Evolutionary conservation across 768 basidiomycete genomes (phyloP).

Genomic region (Imleria badia): DNA sequence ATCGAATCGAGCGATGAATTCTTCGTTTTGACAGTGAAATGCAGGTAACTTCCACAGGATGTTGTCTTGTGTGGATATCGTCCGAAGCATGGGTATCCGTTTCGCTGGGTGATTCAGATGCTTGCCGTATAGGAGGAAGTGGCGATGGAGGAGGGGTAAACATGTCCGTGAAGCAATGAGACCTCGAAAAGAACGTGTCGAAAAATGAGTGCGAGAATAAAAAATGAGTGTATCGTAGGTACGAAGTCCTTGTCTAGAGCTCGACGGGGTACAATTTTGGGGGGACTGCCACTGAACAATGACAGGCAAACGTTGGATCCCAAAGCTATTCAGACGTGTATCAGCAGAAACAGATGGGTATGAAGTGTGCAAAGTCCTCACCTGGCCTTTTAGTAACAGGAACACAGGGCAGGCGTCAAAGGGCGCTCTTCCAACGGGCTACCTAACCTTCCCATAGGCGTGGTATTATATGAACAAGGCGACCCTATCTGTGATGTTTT

Average conservation of each 20-base stretch:
- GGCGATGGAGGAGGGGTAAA: constrained; percentile 47
- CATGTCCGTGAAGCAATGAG: constrained; percentile 24
- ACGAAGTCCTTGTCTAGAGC: constrained; percentile 2
- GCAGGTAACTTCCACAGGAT: constrained; percentile 1
- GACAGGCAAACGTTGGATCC: constrained; percentile 1
- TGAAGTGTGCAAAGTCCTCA: not conserved
- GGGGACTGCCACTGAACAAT: not conserved
- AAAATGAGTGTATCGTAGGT: constrained; percentile 15
- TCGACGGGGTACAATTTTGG: not conserved
- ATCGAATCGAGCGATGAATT: constrained; percentile 39
- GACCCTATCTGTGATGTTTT: not conserved
- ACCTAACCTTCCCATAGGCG: constrained; percentile 8
- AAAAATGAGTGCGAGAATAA: constrained; percentile 29
- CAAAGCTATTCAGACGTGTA: not conserved
- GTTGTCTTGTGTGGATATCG: constrained; percentile 1
- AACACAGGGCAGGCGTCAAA: constrained; percentile 3
- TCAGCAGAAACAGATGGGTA: constrained; percentile 5
- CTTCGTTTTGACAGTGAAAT: constrained; percentile 32
- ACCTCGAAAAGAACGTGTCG: constrained; percentile 25
- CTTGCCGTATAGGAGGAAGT: constrained; percentile 21
- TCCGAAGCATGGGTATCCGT: not conserved
- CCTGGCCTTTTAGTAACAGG: constrained; percentile 9
- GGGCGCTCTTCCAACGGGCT: not conserved
- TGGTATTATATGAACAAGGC: constrained; percentile 15
- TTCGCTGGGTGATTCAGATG: not conserved